Evolutionary conservation across 768 basidiomycete genomes (phyloP).

Genomic region (Saitozyma sp.): DNA sequence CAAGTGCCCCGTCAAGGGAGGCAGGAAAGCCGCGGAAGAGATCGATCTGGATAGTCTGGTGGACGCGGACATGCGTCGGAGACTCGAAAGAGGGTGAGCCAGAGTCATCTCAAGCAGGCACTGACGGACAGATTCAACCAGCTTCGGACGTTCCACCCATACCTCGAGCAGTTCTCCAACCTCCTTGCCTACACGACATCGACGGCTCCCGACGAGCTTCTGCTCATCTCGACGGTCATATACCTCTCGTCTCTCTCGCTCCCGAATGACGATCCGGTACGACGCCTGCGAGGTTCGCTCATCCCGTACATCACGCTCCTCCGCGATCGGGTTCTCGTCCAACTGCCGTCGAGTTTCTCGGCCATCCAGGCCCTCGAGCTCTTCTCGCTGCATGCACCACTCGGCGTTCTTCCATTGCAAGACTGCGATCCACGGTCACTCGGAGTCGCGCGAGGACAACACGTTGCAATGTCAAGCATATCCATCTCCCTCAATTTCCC

Average conservation of each 20-base stretch:
- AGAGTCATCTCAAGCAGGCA: neutral
- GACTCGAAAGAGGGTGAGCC: conserved; percentile 38
- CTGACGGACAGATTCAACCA: conserved; percentile 24
- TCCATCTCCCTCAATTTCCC: conserved; percentile 12
- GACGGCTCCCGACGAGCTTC: conserved; percentile 3
- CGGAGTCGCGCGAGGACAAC: conserved; percentile 32
- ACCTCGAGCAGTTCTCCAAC: conserved; percentile 24
- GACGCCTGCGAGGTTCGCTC: conserved; percentile 9
- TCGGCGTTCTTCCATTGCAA: conserved; percentile 30
- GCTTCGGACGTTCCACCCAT: conserved; percentile 34
- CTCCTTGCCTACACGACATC: neutral
- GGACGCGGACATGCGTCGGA: conserved; percentile 14
- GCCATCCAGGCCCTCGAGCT: conserved; percentile 34
- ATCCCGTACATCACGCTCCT: conserved; percentile 12
- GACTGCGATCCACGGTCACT: conserved; percentile 17
- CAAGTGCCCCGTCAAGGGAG: conserved; percentile 12
- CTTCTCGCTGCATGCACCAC: conserved; percentile 27
- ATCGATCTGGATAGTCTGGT: conserved; percentile 29
- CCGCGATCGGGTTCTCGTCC: conserved; percentile 23
- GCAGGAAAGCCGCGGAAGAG: conserved; percentile 13
- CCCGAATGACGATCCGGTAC: conserved; percentile 4
- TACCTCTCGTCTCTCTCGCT: conserved; percentile 36
- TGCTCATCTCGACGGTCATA: conserved; percentile 15
- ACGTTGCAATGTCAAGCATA: conserved; percentile 1
- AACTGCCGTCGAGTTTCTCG: conserved; percentile 17